Evolutionary conservation across 257 asterid species (phyloP).

Genomic region (Cynanchum wilfordii): DNA sequence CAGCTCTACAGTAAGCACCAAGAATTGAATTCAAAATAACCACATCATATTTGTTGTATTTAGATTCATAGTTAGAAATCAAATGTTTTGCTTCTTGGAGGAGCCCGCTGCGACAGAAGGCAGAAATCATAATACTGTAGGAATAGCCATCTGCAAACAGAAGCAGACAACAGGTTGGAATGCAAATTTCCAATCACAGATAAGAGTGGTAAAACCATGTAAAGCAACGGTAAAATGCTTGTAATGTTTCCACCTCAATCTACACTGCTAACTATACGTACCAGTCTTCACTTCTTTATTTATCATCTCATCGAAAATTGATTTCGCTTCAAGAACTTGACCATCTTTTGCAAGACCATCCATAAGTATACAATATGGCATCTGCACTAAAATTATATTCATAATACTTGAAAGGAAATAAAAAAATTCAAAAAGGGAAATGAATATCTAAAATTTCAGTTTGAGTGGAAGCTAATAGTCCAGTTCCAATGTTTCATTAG

Average conservation of each 20-base stretch:
- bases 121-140: slow-evolving; percentile 94
- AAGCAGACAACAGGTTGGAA: not conserved
- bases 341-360: slow-evolving; percentile 93
- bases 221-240: not conserved
- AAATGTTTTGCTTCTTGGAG: slow-evolving; percentile 81
- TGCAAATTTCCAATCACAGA: not conserved
- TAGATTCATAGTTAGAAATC: slow-evolving; percentile 73
- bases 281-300: slow-evolving; percentile 70
- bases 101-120: slow-evolving; percentile 69
- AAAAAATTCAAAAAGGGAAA: not conserved
- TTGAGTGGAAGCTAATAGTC: slow-evolving; percentile 1
- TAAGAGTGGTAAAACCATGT: not conserved
- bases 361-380: slow-evolving; percentile 91
- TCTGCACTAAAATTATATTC: slow-evolving; percentile 43
- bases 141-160: slow-evolving; percentile 71
- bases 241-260: not conserved
- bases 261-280: slow-evolving; percentile 24
- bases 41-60: slow-evolving; percentile 78
- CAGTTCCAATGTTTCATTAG: slow-evolving; percentile 4
- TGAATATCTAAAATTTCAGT: not conserved
- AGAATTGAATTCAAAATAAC: slow-evolving; percentile 89
- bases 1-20: slow-evolving; percentile 83
- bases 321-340: slow-evolving; percentile 66
- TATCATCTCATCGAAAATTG: slow-evolving; percentile 78
- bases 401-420: slow-evolving; percentile 14